A percentile compares a stretch with the other conserved stretches of the same genome.
phyloP scores from a whole-genome alignment of 1,284 basidiomycete species.

The Cutaneotrichosporon sp. region DNA sequence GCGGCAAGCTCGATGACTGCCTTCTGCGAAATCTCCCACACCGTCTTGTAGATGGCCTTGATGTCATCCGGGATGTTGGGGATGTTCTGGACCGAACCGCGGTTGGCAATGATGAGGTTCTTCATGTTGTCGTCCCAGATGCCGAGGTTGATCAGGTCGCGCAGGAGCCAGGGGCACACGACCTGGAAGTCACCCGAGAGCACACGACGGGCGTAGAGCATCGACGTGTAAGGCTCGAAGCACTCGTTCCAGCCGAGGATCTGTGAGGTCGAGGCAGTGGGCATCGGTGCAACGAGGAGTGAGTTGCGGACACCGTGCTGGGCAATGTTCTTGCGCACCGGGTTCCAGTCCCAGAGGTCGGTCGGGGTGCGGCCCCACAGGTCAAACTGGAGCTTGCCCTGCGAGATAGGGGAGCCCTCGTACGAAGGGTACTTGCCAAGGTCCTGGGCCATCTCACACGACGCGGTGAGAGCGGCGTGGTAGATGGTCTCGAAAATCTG shows the following conservation, averaged over 20 bases:
- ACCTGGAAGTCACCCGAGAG: conserved; percentile 99
- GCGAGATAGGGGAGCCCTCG: conserved; percentile 82
- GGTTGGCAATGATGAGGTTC: conserved; percentile 97
- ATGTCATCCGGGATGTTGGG: conserved; percentile 79
- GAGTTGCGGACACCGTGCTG: conserved; percentile 87
- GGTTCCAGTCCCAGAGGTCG: conserved; percentile 91
- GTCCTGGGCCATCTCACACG: conserved; percentile 78
- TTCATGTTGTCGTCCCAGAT: conserved; percentile 99
- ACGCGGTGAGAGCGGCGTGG: conserved; percentile 90
- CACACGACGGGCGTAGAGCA: conserved; percentile 99
- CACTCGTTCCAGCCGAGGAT: conserved; percentile 99
- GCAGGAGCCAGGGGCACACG: conserved; percentile 96
- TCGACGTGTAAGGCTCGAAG: conserved; percentile 62
- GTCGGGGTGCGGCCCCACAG: conserved; percentile 92
- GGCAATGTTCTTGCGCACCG: conserved; percentile 85
- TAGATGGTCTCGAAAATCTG: conserved; percentile 99
- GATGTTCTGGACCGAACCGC: conserved; percentile 92
- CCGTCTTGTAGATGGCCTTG: conserved; percentile 65
- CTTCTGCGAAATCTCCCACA: conserved; percentile 99
- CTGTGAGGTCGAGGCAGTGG: conserved; percentile 97
- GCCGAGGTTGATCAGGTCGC: conserved; percentile 91
- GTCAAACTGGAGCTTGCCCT: conserved; percentile 91
- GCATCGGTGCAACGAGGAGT: conserved; percentile 94
- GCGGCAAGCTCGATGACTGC: conserved; percentile 96
- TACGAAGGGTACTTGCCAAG: conserved; percentile 90